Base-by-base conservation (phyloP, 495 filamentous ascomycete genomes). In the Tirmania nivea region DNA sequence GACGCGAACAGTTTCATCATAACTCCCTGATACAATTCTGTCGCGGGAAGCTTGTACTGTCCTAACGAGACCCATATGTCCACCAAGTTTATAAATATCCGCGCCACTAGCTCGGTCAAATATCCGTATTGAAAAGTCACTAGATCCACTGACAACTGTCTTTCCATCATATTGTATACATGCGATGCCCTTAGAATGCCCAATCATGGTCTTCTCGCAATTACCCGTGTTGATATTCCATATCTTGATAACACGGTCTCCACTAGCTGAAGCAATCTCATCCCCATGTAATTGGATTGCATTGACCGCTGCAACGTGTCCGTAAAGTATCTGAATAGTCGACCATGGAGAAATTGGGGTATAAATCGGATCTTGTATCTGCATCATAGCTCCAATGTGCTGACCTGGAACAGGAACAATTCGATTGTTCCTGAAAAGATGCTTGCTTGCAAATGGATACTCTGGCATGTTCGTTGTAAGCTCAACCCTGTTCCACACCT, bases 161-260 rank as follows among this genome's bases (percentile, higher is more conserved):
- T 83, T 79, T n/a, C 85, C 87, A 66, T 99, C 90, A 60, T 84
- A 94, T 66, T 96, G 88, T 17, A 99, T 85, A 67, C 90, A 99
- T 14, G 90, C 90, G 62, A 99, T 96, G 16, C 90, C 90, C 66
- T 96, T 99, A 54, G 75, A 75, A 62, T 99, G 90, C 5, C 90
- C 92, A 48, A 83, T 67, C 37, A 92, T 75, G 9, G 83, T 90
- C 58, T 80, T 78, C 16, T 73, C 69, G 63, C 84, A 89, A 12
- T 71, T 67, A 51, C 87, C 85, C 0, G 77, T 83, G 16, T 78
- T 78, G 66, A 94, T 79, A 63, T 90, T 83, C 92, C 92, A 99
- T 14, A 94, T 73, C 60, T 92, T 93, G 61, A 96, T 81, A 59
- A 80, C 73, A 10, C 88, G 80, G 65, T 99, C 90, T 2, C 90